Evolutionary conservation across 2,329 filamentous ascomycete species (phyloP), one percentile per base, ranked within the genome.

Genomic region (Cladophialophora yegresii): DNA sequence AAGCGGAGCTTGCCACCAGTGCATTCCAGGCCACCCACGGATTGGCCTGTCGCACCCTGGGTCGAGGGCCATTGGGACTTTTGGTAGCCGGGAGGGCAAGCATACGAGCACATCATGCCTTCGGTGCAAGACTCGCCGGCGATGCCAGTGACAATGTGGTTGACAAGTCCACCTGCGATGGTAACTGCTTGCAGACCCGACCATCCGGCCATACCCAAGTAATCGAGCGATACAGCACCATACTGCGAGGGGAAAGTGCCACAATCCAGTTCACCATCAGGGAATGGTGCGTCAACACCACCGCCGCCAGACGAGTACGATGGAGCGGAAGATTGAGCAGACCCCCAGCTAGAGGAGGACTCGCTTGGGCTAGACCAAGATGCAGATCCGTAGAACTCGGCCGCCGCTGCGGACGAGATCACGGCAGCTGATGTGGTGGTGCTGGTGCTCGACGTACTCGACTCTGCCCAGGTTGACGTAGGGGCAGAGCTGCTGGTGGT

Each of bases 61-160:
- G 84, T 82, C 1, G 75, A 71, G 54, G 95, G 92, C 89, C 92
- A 98, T 76, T 98, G 93, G 2, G 89, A 85, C 85, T 97, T 97
- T 77, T 95, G 87, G 78, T 95, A 96, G 53, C 93, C 93, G 30
- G 87, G 79, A n/a, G 91, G 90, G 82, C 95, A 99, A 62, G 91
- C 88, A 74, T 98, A 98, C 1, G 93, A 96, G 83, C 93, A 97
- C 83, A 93, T 92, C 64, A 82, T 79, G 55, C 87, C 88, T 9
- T 81, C 72, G 8, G 72, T 76, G 79, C 91, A 93, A 65, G 77
- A 77, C 16, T 85, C 78, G 16, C 88, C 89, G 20, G 80, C 80
- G 54, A 87, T 77, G 28, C 84, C 86, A 47, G 87, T 87, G 58
- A 85, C 81, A 66, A 93, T 91, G 65, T 85, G 84, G 75, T 79